These are phyloP conservation scores for Obba rivulosa DNA, from an alignment of 768 basidiomycete genomes.

Conservation along the genomic window DNA sequence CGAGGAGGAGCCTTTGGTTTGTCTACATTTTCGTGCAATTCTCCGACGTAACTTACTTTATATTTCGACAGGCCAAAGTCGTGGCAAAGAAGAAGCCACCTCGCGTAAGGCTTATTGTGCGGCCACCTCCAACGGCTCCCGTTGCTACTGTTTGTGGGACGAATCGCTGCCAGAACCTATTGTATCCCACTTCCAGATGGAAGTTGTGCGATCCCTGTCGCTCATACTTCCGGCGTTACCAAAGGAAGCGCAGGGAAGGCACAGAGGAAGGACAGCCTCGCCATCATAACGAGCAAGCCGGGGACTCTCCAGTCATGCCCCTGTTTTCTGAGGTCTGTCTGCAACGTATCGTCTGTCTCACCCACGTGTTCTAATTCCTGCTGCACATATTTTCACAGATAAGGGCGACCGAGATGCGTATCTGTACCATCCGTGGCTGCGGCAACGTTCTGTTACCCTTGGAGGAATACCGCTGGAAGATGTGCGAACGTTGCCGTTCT, in stretches of 20 bases:
- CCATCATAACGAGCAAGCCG: too few species aligned
- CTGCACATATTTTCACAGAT: too few species aligned
- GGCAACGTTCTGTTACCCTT: conserved; percentile 12
- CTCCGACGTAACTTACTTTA: background rate
- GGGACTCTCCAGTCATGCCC: too few species aligned
- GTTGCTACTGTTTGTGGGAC: conserved; percentile 8
- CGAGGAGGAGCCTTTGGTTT: conserved; percentile 1
- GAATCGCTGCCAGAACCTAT: conserved; percentile 16
- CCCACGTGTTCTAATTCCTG: too few species aligned
- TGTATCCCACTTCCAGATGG: conserved; percentile 9
- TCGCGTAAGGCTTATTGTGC: too few species aligned
- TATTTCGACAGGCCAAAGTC: too few species aligned
- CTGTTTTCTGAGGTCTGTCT: too few species aligned
- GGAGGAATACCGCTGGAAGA: conserved; percentile 12
- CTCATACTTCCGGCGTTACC: background rate
- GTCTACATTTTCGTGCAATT: background rate
- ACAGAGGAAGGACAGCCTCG: background rate
- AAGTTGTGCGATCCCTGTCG: conserved; percentile 16
- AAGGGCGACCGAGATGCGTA: too few species aligned
- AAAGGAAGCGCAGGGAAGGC: conserved; percentile 1
- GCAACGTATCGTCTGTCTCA: too few species aligned
- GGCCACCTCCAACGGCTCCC: too few species aligned
- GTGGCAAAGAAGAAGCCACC: too few species aligned
- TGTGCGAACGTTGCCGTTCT: conserved; percentile 17
- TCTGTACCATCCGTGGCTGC: conserved; percentile 14